Base-by-base conservation (phyloP, 176 grass and related monocot genomes). In the Miscanthus lutarioriparius region DNA sequence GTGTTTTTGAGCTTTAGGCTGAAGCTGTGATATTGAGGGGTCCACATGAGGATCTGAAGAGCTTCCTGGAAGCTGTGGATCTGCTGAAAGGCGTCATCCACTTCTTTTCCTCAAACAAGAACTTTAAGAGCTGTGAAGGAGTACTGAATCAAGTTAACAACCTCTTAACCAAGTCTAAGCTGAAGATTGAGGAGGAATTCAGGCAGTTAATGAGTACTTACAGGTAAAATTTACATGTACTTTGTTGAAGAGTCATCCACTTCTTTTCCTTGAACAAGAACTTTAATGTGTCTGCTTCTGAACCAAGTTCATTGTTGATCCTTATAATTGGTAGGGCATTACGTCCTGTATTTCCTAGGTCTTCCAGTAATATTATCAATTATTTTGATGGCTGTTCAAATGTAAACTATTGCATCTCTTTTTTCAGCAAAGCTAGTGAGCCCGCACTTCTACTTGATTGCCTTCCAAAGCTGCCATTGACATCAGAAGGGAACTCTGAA, bases 101-200 rank as follows among this genome's bases (percentile, higher is more conserved):
- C 45, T 48, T 48, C 45, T 61, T 61, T 25, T 11, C 10, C 9
- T 83, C 68, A 0, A 90, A 90, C 16, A 84, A 85, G 70, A 95
- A 89, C 26, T 88, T 86, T 37, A 91, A 67, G 76, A 83, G 73
- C 80, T 80, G 44, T 35, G 68, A 91, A 49, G 89, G 69, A 37
- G 15, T 98, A 82, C 71, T 93, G 63, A 90, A 81, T 78, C 67
- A 83, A 76, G 51, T 86, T 51, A 86, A 86, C 32, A 84, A 26
- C 62, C 65, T 95, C 51, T 74, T 98, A 67, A 66, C 82, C 67
- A 91, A 91, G 66, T 91, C 91, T 84, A 41, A 80, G 36, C 53
- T 75, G 17, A 95, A 83, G 89, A 83, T 95, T 26, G 95, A 95
- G 54, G 91, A 88, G 72, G 89, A 95, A 82, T 98, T 98, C 72